phyloP scores from a whole-genome alignment of 805 yeast species.

The Wickerhamiella kazuoi region DNA sequence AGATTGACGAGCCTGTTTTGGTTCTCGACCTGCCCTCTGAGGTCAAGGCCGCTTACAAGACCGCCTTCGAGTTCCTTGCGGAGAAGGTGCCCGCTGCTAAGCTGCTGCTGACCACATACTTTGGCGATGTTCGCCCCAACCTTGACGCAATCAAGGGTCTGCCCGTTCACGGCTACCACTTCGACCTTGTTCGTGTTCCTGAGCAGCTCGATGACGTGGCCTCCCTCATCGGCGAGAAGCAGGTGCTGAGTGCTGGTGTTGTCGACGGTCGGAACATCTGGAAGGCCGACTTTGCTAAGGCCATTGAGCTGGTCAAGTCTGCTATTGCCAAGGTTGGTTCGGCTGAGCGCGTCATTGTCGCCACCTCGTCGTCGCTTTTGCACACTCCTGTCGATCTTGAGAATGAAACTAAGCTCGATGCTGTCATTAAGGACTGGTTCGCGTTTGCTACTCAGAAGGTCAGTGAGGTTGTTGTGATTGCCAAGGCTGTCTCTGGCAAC shows the following conservation, averaged over 20 bases:
- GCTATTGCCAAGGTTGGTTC: slow-evolving; percentile 75
- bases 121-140: slow-evolving; percentile 98
- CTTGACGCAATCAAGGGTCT: slow-evolving; percentile 69
- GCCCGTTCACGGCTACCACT: slow-evolving; percentile 92
- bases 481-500: slow-evolving; percentile 67
- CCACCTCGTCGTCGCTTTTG: slow-evolving; percentile 90
- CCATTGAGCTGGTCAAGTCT: slow-evolving; percentile 61
- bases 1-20: slow-evolving; percentile 93
- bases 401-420: slow-evolving; percentile 79
- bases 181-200: slow-evolving; percentile 89
- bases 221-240: slow-evolving; percentile 45
- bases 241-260: slow-evolving; percentile 86
- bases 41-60: slow-evolving; percentile 72
- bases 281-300: slow-evolving; percentile 88
- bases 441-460: slow-evolving; percentile 96
- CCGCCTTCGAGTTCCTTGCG: slow-evolving; percentile 65
- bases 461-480: slow-evolving; percentile 73
- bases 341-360: slow-evolving; percentile 54
- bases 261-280: slow-evolving; percentile 99
- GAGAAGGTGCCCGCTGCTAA: slow-evolving; percentile 56
- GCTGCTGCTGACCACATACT: slow-evolving; percentile 75
- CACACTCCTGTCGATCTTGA: slow-evolving; percentile 97
- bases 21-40: slow-evolving; percentile 82
- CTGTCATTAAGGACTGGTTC: slow-evolving; percentile 92
- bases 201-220: slow-evolving; percentile 82